Evolutionary conservation across 176 grass and related monocot species (phyloP).

Genomic region (Musa schizocarpa): DNA sequence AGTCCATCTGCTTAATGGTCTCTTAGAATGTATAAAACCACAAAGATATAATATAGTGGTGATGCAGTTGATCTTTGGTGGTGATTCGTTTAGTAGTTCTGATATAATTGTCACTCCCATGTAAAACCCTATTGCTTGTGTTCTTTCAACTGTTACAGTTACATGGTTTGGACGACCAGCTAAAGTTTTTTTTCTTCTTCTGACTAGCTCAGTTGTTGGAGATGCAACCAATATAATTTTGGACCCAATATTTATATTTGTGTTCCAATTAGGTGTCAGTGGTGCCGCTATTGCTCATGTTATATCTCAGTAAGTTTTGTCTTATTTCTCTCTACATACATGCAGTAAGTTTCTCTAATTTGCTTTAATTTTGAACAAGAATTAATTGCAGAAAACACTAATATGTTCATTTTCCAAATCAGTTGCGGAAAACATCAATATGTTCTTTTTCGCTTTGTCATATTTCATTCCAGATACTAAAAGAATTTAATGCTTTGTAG

Average conservation of each 20-base stretch:
- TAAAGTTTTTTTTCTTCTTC: background rate
- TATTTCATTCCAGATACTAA: constrained; percentile 29
- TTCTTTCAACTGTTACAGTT: background rate
- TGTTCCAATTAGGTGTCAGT: constrained; percentile 66
- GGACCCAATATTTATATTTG: constrained; percentile 92
- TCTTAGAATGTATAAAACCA: background rate
- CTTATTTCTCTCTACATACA: background rate
- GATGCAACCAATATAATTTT: constrained; percentile 77
- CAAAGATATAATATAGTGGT: background rate
- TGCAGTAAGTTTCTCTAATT: background rate
- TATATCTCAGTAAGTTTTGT: constrained; percentile 80
- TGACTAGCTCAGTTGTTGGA: constrained; percentile 46
- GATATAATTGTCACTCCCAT: background rate
- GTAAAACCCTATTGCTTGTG: background rate
- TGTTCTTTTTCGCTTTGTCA: constrained; percentile 15
- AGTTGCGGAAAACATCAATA: background rate
- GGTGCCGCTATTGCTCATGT: constrained; percentile 97
- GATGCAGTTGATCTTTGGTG: background rate
- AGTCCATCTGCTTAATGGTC: background rate
- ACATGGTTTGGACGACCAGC: background rate
- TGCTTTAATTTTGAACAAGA: background rate
- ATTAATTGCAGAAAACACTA: background rate
- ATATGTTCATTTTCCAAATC: too few relatives aligned
- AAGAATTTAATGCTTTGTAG: constrained; percentile 33
- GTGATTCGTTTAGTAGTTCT: background rate